Percentiles rank a stretch among this genome's conserved stretches.
Conservation (phyloP, 495 filamentous ascomycete species). For the Hyphodiscus hymeniophilus region DNA sequence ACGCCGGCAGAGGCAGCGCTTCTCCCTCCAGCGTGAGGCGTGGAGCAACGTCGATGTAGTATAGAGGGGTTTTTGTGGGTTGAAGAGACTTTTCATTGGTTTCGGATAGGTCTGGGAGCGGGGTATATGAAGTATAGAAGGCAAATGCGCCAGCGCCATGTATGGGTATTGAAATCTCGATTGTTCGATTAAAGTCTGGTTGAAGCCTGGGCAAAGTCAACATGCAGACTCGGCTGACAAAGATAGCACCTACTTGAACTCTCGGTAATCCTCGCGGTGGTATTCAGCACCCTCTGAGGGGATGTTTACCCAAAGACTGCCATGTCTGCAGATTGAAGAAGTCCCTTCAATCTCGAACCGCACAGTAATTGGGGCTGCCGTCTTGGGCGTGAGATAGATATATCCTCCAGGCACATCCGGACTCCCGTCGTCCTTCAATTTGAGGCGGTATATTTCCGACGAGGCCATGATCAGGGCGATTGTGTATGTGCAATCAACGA, state of each 20-base stretch:
- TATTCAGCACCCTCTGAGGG: conserved; percentile 69
- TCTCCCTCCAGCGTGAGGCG: conserved; percentile 62
- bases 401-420: conserved; percentile 85
- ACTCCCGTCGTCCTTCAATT: conserved; percentile 84
- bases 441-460: conserved; percentile 72
- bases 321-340: conserved; percentile 88
- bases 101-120: conserved; percentile 69
- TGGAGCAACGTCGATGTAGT: conserved; percentile 92
- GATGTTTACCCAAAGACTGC: conserved; percentile 93
- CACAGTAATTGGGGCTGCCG: conserved; percentile 61
- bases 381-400: conserved; percentile 79
- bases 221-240: neutral
- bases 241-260: conserved; percentile 65
- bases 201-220: conserved; percentile 38
- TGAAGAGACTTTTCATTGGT: conserved; percentile 33
- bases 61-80: conserved; percentile 59
- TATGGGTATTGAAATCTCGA: conserved; percentile 83
- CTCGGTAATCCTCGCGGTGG: conserved; percentile 64
- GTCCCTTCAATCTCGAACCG: conserved; percentile 93
- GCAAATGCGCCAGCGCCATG: conserved; percentile 81
- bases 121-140: conserved; percentile 90
- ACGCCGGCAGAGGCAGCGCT: conserved; percentile 68
- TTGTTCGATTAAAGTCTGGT: conserved; percentile 85
- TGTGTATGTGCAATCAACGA: conserved; percentile 19
- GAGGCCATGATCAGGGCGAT: conserved; percentile 45